Base-by-base conservation (phyloP, 257 asterid genomes). In the Lantana camara region DNA sequence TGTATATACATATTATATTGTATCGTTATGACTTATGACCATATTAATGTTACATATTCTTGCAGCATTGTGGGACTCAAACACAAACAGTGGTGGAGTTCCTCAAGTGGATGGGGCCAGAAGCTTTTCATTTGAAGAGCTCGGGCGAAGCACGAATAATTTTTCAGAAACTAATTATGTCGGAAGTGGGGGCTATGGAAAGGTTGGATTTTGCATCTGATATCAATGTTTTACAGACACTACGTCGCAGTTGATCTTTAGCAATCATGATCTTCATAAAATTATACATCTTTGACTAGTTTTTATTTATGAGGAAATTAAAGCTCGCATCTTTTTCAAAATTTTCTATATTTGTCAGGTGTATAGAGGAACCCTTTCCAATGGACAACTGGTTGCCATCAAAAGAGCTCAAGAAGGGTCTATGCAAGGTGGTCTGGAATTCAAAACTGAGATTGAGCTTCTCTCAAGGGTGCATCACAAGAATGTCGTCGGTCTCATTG, bases 391-490 rank as follows among this genome's bases (percentile, higher is more conserved):
- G 42, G 76, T 85, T 60, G 98, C 97, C 11, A 63, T 89, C 10
- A 91, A 91, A 85, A 75, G 96, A 77, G 94, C 98, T 73, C 83
- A 78, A 57, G 83, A 80, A 42, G 89, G 93, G 73, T 92, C 98
- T 0, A 78, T 64, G 93, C 96, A 92, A 71, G 96, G 97, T 35
- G 85, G 81, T 15, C 69, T 66, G 7, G 96, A 92, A 85, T 92
- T 89, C 87, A 92, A 85, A 75, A 86, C 92, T 15, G 98, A 92
- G 80, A 86, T 92, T 48, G 97, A 92, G 78, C 95, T 86, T 72
- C 98, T 92, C 67, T 89, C 98, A 1, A 89, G 98, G 59, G 98
- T 92, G 77, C 98, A 92, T 72, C 98, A 88, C 90, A 91, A 84
- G 80, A 91, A 91, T 54, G 83, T 91, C n/a, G 96, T 91, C 41